phyloP scores from a whole-genome alignment of 2,329 filamentous ascomycete species.

The Metarhizium album region DNA sequence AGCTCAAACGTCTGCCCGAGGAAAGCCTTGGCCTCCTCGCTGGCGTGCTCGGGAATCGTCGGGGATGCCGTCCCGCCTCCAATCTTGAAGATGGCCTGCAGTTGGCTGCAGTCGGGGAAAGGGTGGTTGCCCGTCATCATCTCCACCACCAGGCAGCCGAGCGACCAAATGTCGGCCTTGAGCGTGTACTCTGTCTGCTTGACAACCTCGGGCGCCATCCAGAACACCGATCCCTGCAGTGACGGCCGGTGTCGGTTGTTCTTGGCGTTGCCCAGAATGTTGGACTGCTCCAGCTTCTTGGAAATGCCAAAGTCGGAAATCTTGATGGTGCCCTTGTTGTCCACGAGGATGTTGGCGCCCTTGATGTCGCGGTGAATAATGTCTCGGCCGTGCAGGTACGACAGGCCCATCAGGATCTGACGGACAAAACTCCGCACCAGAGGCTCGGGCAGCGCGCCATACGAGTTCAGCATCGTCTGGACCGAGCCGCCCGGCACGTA shows the following conservation, averaged over 20 bases:
- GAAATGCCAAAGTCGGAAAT: conserved; percentile 99
- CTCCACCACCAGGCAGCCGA: conserved; percentile 93
- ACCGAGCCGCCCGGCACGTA: conserved; percentile 97
- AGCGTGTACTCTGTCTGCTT: conserved; percentile 96
- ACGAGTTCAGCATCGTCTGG: conserved; percentile 97
- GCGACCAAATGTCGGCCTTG: conserved; percentile 97
- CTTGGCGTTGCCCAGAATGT: conserved; percentile 60
- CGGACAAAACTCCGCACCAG: conserved; percentile 93
- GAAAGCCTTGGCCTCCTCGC: conserved; percentile 74
- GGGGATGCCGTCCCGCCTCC: conserved; percentile 79
- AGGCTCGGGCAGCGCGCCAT: conserved; percentile 86
- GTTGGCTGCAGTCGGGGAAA: conserved; percentile 91
- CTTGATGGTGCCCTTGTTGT: conserved; percentile 98
- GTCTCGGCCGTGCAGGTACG: conserved; percentile 85
- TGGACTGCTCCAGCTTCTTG: conserved; percentile 90
- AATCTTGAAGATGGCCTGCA: conserved; percentile 98
- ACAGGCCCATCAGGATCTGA: conserved; percentile 85
- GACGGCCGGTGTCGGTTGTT: conserved; percentile 64
- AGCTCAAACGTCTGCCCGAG: conserved; percentile 87
- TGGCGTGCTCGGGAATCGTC: conserved; percentile 77
- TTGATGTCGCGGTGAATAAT: conserved; percentile 99
- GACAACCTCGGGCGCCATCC: conserved; percentile 99
- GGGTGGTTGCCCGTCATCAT: conserved; percentile 98
- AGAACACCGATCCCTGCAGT: conserved; percentile 94
- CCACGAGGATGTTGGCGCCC: conserved; percentile 94